These are phyloP conservation scores for Pueraria montana DNA, from an alignment of 306 rosid genomes.

Conservation along the genomic window DNA sequence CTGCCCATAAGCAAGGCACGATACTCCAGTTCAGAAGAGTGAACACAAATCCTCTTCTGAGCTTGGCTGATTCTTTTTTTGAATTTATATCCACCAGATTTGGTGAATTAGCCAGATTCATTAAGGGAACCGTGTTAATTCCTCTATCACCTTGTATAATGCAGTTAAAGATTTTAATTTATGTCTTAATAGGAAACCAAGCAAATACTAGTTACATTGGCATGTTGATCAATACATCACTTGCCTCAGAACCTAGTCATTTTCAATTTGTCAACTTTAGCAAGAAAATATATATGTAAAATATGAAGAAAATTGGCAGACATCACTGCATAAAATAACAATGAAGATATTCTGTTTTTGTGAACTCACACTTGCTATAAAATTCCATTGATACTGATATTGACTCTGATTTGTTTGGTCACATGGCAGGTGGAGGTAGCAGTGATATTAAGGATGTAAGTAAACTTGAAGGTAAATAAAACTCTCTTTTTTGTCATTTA, in stretches of 20 bases:
- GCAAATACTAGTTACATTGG: neutral
- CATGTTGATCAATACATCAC: conserved; percentile 21
- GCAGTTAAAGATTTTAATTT: neutral
- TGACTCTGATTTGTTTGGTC: too few relatives aligned
- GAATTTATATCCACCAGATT: neutral
- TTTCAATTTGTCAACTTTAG: conserved; percentile 31
- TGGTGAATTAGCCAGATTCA: neutral
- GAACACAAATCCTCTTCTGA: neutral
- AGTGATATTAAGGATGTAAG: too few relatives aligned
- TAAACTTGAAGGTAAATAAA: too few relatives aligned
- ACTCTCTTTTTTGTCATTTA: too few relatives aligned
- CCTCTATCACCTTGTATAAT: conserved; percentile 9
- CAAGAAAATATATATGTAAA: neutral
- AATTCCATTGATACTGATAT: too few relatives aligned
- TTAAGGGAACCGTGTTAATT: neutral
- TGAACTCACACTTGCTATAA: too few relatives aligned
- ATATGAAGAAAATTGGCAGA: neutral
- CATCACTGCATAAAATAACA: conserved; percentile 1
- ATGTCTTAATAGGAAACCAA: conserved; percentile 6
- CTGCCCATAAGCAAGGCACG: neutral
- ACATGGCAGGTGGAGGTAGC: too few relatives aligned
- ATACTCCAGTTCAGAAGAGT: conserved; percentile 14
- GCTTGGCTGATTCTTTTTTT: neutral
- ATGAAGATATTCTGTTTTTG: too few relatives aligned
- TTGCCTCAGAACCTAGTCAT: conserved; percentile 29